Evolutionary conservation across 1,284 basidiomycete species (phyloP), one percentile per base, ranked within the genome.

Genomic region (Omphalotus olearius): DNA sequence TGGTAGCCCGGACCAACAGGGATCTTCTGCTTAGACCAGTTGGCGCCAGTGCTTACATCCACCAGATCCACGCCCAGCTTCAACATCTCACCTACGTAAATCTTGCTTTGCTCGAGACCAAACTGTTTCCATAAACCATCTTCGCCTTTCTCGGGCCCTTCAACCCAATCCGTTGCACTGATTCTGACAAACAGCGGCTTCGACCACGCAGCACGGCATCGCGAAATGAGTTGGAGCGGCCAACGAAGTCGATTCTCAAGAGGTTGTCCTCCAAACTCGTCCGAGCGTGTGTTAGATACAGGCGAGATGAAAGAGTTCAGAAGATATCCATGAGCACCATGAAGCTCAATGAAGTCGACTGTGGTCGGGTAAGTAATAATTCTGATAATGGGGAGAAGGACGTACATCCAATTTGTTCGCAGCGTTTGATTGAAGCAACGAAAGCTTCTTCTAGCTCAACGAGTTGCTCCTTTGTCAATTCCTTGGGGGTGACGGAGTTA

Each of bases 161-260:
- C 82, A n/a, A 82, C 81, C 87, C 87, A 92, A 58, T 93, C 89
- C 3, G 76, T 78, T 7, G 85, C 89, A 57, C 82, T 85, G 53
- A 93, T 74, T 47, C 89, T 77, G 47, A 85, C 79, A 65, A 91
- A 89, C 5, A 94, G 72, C 1, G 89, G 88, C 55, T 81, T 82
- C 51, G 63, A 54, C 85, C 85, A 90, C 7, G 69, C 75, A 33
- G 70, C 68, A 11, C 88, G 80, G 37, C 79, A 67, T 30, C 72
- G 64, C 41, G 76, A 62, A 47, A 80, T 67, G 43, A 91, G 57
- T 45, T 81, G 79, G 36, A 90, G 71, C 1, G 85, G 76, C 58
- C 82, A 79, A 33, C 88, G 82, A 44, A 88, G 65, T 28, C 90
- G 80, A 68, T 90, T 90, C 61, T 85, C 82, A 44, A 91, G 74